Base-by-base conservation (phyloP, 139 green algal genomes). In the Nannochloris sp. region DNA sequence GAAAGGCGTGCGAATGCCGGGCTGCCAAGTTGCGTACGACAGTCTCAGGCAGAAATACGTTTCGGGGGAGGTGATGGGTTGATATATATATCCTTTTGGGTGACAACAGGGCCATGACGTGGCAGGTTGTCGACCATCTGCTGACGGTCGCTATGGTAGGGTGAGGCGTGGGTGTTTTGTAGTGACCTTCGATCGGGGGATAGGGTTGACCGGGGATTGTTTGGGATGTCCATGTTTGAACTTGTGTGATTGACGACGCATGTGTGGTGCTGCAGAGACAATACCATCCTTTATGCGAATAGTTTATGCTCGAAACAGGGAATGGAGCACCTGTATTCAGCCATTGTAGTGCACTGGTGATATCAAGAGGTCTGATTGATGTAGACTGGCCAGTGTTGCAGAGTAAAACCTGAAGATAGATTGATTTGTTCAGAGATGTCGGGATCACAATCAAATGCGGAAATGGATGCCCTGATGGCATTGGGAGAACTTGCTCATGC, bases 381-480 rank as follows among this genome's bases (percentile, higher is more conserved):
- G 23, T 46, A 57, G 23, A 40, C 49, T 57, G 49, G 34, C 34
- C 34, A 40, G 34, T 40, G 34, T 40, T 11, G 34, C 34, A 40
- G 8, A 40, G 34, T 55, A 61, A 27, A 27, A 27, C 57, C 18
- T 44, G 19, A 65, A 19, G 1, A 12, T 40, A 40, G 34, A 40
- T 40, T 40, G 34, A 40, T 40, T 40, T 40, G 34, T 40, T 68
- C 61, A 68, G 61, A 23, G 37, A 19, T 66, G n/a, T 14, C 15
- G 34, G 62, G 48, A 10, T 62, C 65, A 48, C 53, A 77, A 36
- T 36, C 31, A n/a, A 53, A 76, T 21, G 71, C 67, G 48, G 78
- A 84, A 58, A 67, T 77, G 36, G 78, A 84, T 5, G 75, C 76
- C 1, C 57, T 84, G 12, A 72, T 74, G 31, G 78, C 75, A 8